A percentile compares a stretch with the other conserved stretches of the same genome.
These are phyloP conservation scores for Colletotrichum eleusines DNA, from an alignment of 2,329 filamentous ascomycete genomes.

Conservation along the genomic window DNA sequence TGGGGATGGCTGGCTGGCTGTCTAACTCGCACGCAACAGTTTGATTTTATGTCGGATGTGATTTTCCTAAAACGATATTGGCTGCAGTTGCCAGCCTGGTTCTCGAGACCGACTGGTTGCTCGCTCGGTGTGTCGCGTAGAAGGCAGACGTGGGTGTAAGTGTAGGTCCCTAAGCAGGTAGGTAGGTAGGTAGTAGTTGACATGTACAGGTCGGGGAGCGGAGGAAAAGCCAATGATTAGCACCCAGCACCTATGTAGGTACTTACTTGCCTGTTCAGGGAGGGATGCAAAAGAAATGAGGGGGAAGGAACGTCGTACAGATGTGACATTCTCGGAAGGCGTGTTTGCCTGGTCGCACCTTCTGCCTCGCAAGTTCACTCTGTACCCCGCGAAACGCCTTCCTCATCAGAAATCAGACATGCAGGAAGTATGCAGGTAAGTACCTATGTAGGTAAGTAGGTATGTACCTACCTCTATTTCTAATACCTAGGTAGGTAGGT, in stretches of 20 bases:
- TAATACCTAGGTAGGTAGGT: not conserved
- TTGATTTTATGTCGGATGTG: not conserved
- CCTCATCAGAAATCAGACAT: not conserved
- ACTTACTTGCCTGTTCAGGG: no score
- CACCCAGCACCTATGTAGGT: no score
- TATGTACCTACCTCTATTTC: not conserved
- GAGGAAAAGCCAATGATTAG: no score
- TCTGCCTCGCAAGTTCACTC: no score
- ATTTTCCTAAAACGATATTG: not conserved
- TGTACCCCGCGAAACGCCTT: not conserved
- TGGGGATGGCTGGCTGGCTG: not conserved
- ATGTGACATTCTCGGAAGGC: not conserved
- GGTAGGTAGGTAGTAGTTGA: no score
- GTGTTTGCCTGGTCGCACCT: not conserved
- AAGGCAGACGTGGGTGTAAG: not conserved
- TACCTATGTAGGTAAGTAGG: no score
- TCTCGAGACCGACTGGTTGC: not conserved
- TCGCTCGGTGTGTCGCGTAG: not conserved
- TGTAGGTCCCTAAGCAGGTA: no score
- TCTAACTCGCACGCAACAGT: not conserved
- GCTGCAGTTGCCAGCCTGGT: not conserved
- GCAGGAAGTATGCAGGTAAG: no score
- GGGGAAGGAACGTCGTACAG: constrained; percentile 1
- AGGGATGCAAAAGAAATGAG: not conserved
- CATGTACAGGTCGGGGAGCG: no score